Base-by-base conservation (phyloP, 306 rosid genomes). In the Oxytropis ochrocephala region DNA sequence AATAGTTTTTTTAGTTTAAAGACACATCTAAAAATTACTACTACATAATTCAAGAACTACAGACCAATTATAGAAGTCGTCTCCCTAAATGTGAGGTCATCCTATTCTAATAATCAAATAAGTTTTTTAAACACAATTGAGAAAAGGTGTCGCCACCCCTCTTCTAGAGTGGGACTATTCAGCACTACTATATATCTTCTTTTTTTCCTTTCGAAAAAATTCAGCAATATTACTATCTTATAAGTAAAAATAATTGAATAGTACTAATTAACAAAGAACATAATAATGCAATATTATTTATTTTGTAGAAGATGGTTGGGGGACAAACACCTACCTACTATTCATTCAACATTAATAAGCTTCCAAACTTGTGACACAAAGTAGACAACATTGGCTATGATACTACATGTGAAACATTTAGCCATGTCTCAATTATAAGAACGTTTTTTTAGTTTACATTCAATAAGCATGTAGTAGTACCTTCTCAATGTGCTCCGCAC, bases 301-400 rank as follows among this genome's bases (percentile, higher is more conserved):
- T 69, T 64, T 55, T 80, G 64, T 10, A 52, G 66, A 76, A 47
- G 46, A 41, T 69, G 74, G 80, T 64, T 32, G 69, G 84, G 77
- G 80, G 58, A 70, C 66, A 80, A 75, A 53, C 60, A 75, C 9
- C 35, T 1, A 56, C 52, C 51, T 11, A 55, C 49, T 41, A 48
- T 74, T 3, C 61, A 44, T 52, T 61, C 36, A 48, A 46, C 49
- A 38, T 51, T 21, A 42, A 55, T 64, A 33, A 65, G 69, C 39
- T 67, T 75, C 67, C 52, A 80, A 64, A 24, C 21, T 49, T 21
- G 66, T 32, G 69, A 75, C 77, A 68, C 42, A 64, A 18, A 14
- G 2, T 50, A 51, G 72, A 44, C 47, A 50, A 42, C 57, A 27
- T 21, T 69, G 84, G 68, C 64, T 43, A 47, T 5, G 70, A 30